Conservation (phyloP, 192 early-diverging fungal species). For the Lunasporangiospora selenospora region DNA sequence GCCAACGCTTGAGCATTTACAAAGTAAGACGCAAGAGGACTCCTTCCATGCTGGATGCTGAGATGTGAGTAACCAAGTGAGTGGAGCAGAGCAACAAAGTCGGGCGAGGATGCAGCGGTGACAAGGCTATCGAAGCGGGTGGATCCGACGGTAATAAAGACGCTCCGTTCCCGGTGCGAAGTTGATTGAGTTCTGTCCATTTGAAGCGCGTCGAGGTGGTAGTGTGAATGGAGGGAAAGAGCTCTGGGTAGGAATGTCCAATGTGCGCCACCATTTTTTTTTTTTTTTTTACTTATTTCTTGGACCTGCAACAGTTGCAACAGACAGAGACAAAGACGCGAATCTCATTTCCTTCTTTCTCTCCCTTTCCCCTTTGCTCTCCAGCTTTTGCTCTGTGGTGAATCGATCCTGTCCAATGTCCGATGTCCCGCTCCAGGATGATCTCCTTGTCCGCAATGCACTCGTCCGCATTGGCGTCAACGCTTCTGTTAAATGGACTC, state of each 20-base stretch:
- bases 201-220: background rate
- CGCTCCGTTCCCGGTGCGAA: too few species aligned
- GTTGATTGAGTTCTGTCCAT: too few species aligned
- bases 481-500: constrained; percentile 40
- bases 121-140: constrained; percentile 87
- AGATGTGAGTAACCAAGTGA: constrained; percentile 62
- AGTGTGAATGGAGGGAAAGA: background rate
- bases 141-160: constrained; percentile 92
- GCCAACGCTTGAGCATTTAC: background rate
- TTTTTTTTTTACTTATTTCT: background rate
- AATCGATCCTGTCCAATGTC: too few species aligned
- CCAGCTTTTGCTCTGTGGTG: too few species aligned
- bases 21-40: constrained; percentile 4
- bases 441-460: constrained; percentile 39
- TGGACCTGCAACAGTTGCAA: too few species aligned
- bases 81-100: constrained; percentile 58
- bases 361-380: background rate
- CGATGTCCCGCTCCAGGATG: constrained; percentile 18
- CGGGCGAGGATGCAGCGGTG: constrained; percentile 41
- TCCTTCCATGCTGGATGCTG: constrained; percentile 72
- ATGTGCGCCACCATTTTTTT: constrained; percentile 6
- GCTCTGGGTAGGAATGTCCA: too few species aligned
- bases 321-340: too few species aligned
- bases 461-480: constrained; percentile 26
- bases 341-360: background rate